Conservation (phyloP, 345 rosid genomes). For the Eucalyptus decipiens region DNA sequence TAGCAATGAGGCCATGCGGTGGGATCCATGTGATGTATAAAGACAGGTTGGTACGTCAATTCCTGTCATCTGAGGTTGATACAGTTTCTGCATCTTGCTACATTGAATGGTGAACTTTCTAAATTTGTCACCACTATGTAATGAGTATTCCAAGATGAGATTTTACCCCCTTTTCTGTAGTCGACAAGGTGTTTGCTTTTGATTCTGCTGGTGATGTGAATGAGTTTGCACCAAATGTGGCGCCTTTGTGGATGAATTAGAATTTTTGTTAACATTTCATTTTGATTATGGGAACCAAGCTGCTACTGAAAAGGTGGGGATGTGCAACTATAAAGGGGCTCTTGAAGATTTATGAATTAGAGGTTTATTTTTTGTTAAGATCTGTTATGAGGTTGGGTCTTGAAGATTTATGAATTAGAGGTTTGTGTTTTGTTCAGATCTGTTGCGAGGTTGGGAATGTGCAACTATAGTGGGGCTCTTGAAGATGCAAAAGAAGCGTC, state of each 20-base stretch:
- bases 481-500: slow-evolving; percentile 59
- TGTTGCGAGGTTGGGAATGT: slow-evolving; percentile 49
- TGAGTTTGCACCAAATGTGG: background rate
- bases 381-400: slow-evolving; percentile 66
- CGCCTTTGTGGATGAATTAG: background rate
- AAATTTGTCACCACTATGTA: background rate
- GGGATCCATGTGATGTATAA: slow-evolving; percentile 62
- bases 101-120: background rate
- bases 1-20: slow-evolving; percentile 53
- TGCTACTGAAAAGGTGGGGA: slow-evolving; percentile 47
- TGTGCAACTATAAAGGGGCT: slow-evolving; percentile 44
- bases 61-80: background rate
- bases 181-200: background rate
- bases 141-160: background rate
- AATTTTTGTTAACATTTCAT: background rate
- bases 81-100: background rate
- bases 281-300: background rate
- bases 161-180: background rate
- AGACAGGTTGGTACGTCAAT: slow-evolving; percentile 34
- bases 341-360: slow-evolving; percentile 35
- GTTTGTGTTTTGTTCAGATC: slow-evolving; percentile 24
- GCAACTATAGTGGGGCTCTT: slow-evolving; percentile 51
- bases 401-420: slow-evolving; percentile 27
- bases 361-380: slow-evolving; percentile 15
- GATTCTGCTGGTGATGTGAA: background rate